Conservation (phyloP, 139 green algal genomes). For the Volvox reticuliferus region DNA sequence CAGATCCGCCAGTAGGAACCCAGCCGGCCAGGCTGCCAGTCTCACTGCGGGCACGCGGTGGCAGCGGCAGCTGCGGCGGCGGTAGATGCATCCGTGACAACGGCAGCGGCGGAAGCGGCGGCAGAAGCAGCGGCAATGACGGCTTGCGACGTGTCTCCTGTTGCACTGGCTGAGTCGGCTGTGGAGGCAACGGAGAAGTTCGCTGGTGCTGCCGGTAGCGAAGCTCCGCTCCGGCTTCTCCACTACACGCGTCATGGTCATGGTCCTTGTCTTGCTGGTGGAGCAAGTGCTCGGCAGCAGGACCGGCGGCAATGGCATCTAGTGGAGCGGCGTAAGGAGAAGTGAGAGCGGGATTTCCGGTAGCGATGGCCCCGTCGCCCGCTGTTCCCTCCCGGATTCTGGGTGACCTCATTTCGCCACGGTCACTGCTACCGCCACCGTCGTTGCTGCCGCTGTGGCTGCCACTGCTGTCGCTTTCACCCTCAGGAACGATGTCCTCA, state of each 20-base stretch:
- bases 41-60: neutral
- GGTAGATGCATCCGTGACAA: too few relatives aligned
- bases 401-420: neutral
- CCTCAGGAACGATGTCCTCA: neutral
- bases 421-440: neutral
- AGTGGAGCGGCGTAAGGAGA: too few relatives aligned
- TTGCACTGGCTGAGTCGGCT: neutral
- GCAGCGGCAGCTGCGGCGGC: neutral
- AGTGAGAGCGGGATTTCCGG: neutral
- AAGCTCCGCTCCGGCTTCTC: neutral
- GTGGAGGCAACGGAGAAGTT: neutral
- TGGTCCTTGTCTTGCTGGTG: too few relatives aligned
- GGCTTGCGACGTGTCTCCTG: neutral
- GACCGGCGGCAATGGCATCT: neutral
- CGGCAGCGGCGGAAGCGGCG: neutral
- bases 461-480: neutral
- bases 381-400: neutral
- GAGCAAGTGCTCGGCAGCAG: too few relatives aligned
- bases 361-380: too few relatives aligned
- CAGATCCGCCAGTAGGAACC: neutral
- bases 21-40: neutral
- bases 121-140: too few relatives aligned
- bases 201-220: neutral
- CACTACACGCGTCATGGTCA: too few relatives aligned
- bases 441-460: neutral